These are phyloP conservation scores for Penicillium bovifimosum DNA, from an alignment of 495 filamentous ascomycete genomes.

Conservation along the genomic window DNA sequence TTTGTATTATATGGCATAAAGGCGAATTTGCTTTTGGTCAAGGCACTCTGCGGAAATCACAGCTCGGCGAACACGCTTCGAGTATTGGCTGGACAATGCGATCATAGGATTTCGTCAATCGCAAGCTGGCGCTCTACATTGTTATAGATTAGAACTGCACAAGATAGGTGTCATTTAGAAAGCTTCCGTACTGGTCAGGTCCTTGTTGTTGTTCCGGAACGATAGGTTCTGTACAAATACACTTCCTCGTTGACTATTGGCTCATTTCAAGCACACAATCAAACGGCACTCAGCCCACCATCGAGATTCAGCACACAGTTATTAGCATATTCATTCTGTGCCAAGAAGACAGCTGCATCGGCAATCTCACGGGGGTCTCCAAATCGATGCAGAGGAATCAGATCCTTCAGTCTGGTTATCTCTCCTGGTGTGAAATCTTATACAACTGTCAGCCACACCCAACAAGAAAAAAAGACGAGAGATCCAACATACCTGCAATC, in stretches of 20 bases:
- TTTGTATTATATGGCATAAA: conserved; percentile 21
- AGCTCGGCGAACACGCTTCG: not conserved
- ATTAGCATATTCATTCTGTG: conserved; percentile 72
- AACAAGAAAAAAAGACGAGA: not conserved
- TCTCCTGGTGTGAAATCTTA: conserved; percentile 36
- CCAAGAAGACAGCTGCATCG: conserved; percentile 75
- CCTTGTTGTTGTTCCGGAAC: too few species aligned
- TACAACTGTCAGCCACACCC: not conserved
- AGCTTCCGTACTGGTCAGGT: not conserved
- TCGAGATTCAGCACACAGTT: conserved; percentile 85
- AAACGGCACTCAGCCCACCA: conserved; percentile 69
- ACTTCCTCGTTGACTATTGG: not conserved
- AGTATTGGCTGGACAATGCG: not conserved
- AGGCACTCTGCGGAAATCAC: not conserved
- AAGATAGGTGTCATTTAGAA: not conserved
- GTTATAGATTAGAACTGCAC: not conserved
- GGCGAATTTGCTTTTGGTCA: not conserved
- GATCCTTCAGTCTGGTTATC: conserved; percentile 28
- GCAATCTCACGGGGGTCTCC: conserved; percentile 66
- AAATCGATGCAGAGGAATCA: conserved; percentile 65
- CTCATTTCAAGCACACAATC: not conserved
- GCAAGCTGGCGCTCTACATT: not conserved
- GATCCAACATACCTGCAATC: conserved; percentile 53
- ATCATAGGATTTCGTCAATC: not conserved
- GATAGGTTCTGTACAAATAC: not conserved